These are phyloP conservation scores for Gastrolobium villosum DNA, from an alignment of 306 rosid species.

Conservation along the genomic window DNA sequence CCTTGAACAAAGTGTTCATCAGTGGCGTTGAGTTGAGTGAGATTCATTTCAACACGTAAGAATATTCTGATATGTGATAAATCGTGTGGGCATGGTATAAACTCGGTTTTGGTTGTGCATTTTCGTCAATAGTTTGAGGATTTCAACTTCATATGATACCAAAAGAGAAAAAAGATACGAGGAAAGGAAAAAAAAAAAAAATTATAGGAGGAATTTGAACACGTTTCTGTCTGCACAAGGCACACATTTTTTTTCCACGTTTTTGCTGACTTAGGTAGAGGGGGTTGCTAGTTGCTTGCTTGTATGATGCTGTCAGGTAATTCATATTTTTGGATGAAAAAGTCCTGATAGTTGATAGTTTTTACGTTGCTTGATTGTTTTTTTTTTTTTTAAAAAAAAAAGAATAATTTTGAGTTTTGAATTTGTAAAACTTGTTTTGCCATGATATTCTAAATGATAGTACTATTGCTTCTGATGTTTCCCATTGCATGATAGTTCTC, in stretches of 20 bases:
- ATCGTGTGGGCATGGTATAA: constrained; percentile 43
- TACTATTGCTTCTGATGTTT: not conserved
- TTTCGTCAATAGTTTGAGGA: constrained; percentile 46
- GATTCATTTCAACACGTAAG: not conserved
- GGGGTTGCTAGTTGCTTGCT: constrained; percentile 15
- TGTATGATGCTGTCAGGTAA: constrained; percentile 42
- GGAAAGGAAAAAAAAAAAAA: not conserved
- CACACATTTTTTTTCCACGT: constrained; percentile 17
- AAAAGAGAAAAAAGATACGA: not conserved
- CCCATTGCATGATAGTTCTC: constrained; percentile 2
- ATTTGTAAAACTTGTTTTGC: constrained; percentile 8
- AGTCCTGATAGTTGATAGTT: constrained; percentile 15
- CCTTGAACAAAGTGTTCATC: constrained; percentile 60
- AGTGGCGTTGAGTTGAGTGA: constrained; percentile 56
- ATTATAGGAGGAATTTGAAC: constrained; percentile 22
- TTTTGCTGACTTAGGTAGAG: constrained; percentile 51
- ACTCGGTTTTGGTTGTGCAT: constrained; percentile 57
- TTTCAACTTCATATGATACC: constrained; percentile 42
- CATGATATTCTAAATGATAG: not conserved
- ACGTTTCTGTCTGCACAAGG: not conserved
- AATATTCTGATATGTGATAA: constrained; percentile 46
- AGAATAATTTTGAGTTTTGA: not conserved
- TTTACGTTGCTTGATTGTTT: constrained; percentile 42
- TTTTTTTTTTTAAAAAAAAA: constrained; percentile 12
- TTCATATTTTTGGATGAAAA: constrained; percentile 45